Percentiles rank a stretch among this genome's conserved stretches.
These are phyloP conservation scores for Volvox carteri DNA, from an alignment of 163 green algal species.

Conservation along the genomic window DNA sequence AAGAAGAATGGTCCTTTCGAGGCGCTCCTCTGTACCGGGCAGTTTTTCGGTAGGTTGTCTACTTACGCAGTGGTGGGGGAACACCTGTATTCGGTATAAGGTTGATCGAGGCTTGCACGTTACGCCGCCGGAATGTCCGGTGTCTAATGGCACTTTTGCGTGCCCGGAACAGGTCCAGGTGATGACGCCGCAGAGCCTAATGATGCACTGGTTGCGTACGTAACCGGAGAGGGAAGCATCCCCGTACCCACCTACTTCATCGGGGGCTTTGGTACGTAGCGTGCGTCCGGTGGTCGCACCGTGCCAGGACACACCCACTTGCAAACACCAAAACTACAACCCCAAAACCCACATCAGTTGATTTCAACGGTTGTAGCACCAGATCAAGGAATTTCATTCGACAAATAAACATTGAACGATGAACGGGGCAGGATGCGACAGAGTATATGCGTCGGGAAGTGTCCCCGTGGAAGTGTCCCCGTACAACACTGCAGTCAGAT, in stretches of 20 bases:
- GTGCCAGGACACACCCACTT: not conserved
- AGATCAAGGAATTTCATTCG: too few species aligned
- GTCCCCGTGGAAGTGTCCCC: too few species aligned
- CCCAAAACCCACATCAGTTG: too few species aligned
- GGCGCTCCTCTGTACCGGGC: slow-evolving; percentile 66
- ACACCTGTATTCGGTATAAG: too few species aligned
- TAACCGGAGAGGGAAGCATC: slow-evolving; percentile 43
- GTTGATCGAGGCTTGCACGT: not conserved
- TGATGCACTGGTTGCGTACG: slow-evolving; percentile 53
- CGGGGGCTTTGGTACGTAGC: slow-evolving; percentile 57
- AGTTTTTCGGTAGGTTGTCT: slow-evolving; percentile 60
- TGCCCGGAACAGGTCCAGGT: slow-evolving; percentile 29
- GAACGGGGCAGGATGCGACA: too few species aligned
- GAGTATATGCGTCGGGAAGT: too few species aligned
- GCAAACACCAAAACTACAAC: too few species aligned
- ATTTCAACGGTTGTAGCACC: too few species aligned
- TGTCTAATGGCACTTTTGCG: too few species aligned
- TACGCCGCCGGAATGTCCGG: not conserved
- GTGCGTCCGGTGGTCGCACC: not conserved
- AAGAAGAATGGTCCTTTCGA: slow-evolving; percentile 73
- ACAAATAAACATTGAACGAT: too few species aligned
- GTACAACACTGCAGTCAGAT: too few species aligned
- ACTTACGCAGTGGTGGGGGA: too few species aligned
- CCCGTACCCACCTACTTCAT: slow-evolving; percentile 68
- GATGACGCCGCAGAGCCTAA: slow-evolving; percentile 27